phyloP scores from a whole-genome alignment of 768 basidiomycete species.

The Leccinum fibrillosum region DNA sequence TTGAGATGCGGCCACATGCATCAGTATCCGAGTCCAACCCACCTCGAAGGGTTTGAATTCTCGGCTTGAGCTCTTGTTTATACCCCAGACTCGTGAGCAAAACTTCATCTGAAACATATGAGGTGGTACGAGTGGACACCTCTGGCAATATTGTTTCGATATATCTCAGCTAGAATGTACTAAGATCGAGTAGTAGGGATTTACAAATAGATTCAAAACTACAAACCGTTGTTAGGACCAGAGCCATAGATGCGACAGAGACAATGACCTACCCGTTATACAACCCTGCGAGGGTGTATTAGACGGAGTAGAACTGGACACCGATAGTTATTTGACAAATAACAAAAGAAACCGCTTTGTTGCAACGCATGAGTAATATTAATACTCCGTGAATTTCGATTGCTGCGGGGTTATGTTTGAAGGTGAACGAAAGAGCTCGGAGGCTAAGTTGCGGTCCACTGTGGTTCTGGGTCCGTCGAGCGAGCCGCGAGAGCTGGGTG shows the following conservation, averaged over 20 bases:
- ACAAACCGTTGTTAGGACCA: no score
- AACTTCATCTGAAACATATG: slow-evolving; percentile 22
- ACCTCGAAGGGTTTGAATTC: slow-evolving; percentile 31
- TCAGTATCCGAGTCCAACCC: not conserved
- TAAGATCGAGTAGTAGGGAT: no score
- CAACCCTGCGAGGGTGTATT: not conserved
- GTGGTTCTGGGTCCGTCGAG: no score
- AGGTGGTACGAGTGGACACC: not conserved
- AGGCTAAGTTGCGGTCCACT: no score
- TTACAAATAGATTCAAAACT: no score
- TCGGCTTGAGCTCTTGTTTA: slow-evolving; percentile 33
- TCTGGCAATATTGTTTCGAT: no score
- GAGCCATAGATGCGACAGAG: no score
- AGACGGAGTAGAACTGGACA: not conserved
- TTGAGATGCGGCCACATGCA: not conserved
- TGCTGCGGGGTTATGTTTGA: no score
- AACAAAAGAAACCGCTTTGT: not conserved
- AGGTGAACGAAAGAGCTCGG: no score
- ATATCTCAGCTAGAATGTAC: no score
- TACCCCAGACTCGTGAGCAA: slow-evolving; percentile 29
- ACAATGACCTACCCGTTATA: no score
- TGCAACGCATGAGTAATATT: not conserved
- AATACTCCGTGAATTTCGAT: not conserved
- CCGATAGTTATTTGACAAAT: not conserved
- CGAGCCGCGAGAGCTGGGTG: no score